Evolutionary conservation across 2,329 filamentous ascomycete species (phyloP).

Genomic region (Monosporascus sp.): DNA sequence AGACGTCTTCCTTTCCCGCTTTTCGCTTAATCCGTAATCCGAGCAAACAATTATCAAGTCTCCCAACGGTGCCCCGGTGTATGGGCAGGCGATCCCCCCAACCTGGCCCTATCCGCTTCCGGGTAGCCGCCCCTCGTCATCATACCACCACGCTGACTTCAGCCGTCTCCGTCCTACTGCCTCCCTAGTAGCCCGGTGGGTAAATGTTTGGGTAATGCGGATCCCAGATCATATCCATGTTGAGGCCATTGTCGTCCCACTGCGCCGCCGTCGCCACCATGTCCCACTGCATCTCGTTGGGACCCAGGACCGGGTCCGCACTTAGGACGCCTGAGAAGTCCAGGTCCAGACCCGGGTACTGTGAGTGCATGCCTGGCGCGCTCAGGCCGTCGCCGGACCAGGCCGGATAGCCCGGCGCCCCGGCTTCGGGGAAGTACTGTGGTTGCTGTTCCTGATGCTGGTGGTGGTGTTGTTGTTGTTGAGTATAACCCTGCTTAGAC

Average conservation of each 20-base stretch:
- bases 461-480: not conserved
- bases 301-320: not conserved
- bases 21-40: no score
- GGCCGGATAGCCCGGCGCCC: not conserved
- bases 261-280: slow-evolving; percentile 14
- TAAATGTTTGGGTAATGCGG: slow-evolving; percentile 13
- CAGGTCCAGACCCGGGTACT: not conserved
- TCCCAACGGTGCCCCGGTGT: no score
- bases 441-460: not conserved
- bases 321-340: not conserved
- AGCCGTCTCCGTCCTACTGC: not conserved
- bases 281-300: not conserved
- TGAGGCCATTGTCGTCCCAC: slow-evolving; percentile 12
- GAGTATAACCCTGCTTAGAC: not conserved
- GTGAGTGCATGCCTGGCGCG: not conserved
- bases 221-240: slow-evolving; percentile 15
- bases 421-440: not conserved
- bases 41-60: no score
- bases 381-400: no score
- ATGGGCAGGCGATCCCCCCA: no score
- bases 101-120: no score
- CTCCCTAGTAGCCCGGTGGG: not conserved
- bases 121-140: no score
- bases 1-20: no score
- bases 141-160: no score